These are phyloP conservation scores for Rhodotorula sp. DNA, from an alignment of 1,284 basidiomycete genomes.

Conservation along the genomic window DNA sequence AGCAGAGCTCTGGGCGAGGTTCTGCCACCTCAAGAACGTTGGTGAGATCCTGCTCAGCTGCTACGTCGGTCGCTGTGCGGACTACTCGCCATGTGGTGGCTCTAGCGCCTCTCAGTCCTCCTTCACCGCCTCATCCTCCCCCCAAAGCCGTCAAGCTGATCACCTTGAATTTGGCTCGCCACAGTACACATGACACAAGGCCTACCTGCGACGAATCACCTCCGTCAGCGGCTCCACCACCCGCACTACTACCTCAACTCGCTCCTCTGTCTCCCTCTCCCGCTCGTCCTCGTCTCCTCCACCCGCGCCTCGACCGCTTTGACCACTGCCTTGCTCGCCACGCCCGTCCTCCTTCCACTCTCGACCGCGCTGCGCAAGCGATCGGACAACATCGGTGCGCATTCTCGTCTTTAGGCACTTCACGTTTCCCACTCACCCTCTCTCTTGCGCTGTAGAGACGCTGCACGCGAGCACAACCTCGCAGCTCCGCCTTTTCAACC, in stretches of 20 bases:
- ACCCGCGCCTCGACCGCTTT: not conserved
- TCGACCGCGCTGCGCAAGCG: not conserved
- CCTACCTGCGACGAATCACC: not conserved
- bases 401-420: rapidly evolving
- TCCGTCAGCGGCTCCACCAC: conserved; percentile 11
- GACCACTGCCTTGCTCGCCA: not conserved
- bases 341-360: conserved; percentile 9
- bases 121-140: not conserved
- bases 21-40: no score
- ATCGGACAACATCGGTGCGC: conserved; percentile 9
- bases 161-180: not conserved
- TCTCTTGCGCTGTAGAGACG: conserved; percentile 2
- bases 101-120: no score
- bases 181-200: not conserved
- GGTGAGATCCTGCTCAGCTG: no score
- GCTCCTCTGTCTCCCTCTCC: conserved; percentile 28
- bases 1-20: no score
- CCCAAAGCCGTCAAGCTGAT: not conserved
- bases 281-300: conserved; percentile 13
- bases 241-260: conserved; percentile 35
- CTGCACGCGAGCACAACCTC: conserved; percentile 20
- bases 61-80: no score
- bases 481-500: conserved; percentile 31
- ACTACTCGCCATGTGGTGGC: no score
- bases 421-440: not conserved